A percentile compares a stretch with the other conserved stretches of the same genome.
Conservation (phyloP, 2,329 filamentous ascomycete genomes). For the Akanthomyces lecanii region DNA sequence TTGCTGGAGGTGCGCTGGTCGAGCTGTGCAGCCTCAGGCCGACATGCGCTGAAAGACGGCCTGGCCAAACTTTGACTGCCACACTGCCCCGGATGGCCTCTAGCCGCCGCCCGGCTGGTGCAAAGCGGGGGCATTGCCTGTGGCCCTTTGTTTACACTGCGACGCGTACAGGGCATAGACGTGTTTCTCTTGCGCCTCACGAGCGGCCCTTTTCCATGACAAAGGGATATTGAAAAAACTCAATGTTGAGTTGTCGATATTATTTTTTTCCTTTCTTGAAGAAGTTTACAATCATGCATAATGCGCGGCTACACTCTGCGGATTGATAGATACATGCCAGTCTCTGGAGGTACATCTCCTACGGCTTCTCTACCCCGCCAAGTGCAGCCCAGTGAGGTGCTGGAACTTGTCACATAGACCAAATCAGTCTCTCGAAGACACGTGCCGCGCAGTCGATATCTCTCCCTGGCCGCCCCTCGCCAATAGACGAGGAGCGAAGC, state of each 20-base stretch:
- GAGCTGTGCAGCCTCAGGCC: neutral
- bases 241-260: no score
- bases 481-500: neutral
- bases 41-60: neutral
- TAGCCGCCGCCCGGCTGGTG: no score
- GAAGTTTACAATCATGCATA: no score
- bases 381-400: neutral
- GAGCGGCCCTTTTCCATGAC: neutral
- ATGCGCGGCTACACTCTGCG: no score
- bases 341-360: neutral
- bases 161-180: neutral
- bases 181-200: neutral
- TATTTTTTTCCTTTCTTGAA: no score
- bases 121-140: neutral
- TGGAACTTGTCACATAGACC: neutral
- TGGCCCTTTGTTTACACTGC: conserved; percentile 4
- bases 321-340: neutral
- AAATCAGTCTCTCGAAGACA: neutral
- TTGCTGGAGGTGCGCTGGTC: neutral
- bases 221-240: neutral
- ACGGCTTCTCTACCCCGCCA: neutral
- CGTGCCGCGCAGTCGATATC: neutral
- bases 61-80: neutral
- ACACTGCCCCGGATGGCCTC: no score
- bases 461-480: neutral